Evolutionary conservation across 1,284 basidiomycete species (phyloP).

Genomic region (Fomitopsis schrenkii): DNA sequence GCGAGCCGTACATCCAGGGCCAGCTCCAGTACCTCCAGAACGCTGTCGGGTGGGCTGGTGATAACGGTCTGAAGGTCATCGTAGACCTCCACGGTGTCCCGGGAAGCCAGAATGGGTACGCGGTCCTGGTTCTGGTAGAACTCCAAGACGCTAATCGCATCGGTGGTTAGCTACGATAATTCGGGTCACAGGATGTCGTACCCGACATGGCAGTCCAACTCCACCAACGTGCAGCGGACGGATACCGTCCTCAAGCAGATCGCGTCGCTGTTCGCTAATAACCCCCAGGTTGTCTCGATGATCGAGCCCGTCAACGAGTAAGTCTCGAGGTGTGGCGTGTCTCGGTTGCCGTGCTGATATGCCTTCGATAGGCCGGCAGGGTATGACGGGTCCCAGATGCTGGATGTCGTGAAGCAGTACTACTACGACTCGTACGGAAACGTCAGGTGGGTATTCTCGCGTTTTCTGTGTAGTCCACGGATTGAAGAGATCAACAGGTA

Average conservation of each 20-base stretch:
- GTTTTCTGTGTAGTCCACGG: conserved; percentile 12
- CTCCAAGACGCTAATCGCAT: not conserved
- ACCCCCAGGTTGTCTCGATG: conserved; percentile 55
- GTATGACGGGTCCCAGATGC: conserved; percentile 51
- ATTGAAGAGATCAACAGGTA: conserved; percentile 33
- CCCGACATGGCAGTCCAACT: conserved; percentile 70
- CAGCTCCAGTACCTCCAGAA: conserved; percentile 69
- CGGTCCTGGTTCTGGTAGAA: conserved; percentile 1
- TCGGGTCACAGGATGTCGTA: conserved; percentile 66
- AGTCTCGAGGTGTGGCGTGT: conserved; percentile 21
- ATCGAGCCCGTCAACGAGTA: conserved; percentile 81
- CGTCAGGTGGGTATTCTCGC: conserved; percentile 49
- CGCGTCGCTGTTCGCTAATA: conserved; percentile 54
- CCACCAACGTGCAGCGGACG: conserved; percentile 68
- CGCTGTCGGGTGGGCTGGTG: conserved; percentile 77
- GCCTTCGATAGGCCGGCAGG: conserved; percentile 68
- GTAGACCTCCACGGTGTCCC: conserved; percentile 83
- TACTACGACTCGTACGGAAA: conserved; percentile 74
- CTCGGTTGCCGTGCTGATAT: conserved; percentile 1
- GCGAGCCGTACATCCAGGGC: conserved; percentile 84
- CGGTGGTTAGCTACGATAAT: conserved; percentile 71
- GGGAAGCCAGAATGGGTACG: conserved; percentile 78
- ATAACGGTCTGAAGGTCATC: conserved; percentile 77
- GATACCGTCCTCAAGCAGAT: conserved; percentile 65
- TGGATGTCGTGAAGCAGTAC: conserved; percentile 62